phyloP scores from a whole-genome alignment of 2,329 filamentous ascomycete species.

The Trichothecium roseum region DNA sequence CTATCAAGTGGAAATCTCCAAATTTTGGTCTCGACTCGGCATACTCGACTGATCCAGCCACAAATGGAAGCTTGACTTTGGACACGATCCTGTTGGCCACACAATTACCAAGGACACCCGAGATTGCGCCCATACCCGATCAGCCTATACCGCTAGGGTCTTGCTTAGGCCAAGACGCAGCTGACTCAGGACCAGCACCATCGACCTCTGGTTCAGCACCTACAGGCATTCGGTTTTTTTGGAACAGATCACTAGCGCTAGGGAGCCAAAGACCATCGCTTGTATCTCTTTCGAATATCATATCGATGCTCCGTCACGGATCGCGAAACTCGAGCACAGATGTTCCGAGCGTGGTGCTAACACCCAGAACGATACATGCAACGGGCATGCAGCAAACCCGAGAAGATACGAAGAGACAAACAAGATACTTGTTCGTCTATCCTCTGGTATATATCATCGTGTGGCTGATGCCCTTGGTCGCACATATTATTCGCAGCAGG shows the following conservation, averaged over 20 bases:
- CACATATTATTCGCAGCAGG: conserved; percentile 38
- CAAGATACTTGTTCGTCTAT: conserved; percentile 67
- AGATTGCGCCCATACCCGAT: too few relatives aligned
- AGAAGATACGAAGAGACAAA: conserved; percentile 52
- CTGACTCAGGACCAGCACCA: background rate
- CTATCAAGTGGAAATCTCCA: conserved; percentile 8
- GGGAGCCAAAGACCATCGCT: background rate
- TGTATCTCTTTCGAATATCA: conserved; percentile 14
- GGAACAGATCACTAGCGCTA: conserved; percentile 5
- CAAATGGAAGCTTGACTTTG: too few relatives aligned
- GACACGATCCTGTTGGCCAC: too few relatives aligned
- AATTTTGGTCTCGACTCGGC: conserved; percentile 6
- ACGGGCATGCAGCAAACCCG: conserved; percentile 28
- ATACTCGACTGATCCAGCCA: background rate
- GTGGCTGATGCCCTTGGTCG: conserved; percentile 62
- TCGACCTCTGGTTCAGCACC: background rate
- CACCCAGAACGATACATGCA: conserved; percentile 11
- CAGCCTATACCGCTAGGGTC: background rate
- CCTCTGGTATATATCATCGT: conserved; percentile 61
- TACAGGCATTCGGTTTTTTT: conserved; percentile 2
- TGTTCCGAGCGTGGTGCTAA: conserved; percentile 6
- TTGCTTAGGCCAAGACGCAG: background rate
- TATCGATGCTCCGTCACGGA: conserved; percentile 12
- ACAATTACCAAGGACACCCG: too few relatives aligned
- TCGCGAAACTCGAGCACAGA: conserved; percentile 1